Base-by-base conservation (phyloP, 2,329 filamentous ascomycete genomes). In the Aspergillus tanneri region DNA sequence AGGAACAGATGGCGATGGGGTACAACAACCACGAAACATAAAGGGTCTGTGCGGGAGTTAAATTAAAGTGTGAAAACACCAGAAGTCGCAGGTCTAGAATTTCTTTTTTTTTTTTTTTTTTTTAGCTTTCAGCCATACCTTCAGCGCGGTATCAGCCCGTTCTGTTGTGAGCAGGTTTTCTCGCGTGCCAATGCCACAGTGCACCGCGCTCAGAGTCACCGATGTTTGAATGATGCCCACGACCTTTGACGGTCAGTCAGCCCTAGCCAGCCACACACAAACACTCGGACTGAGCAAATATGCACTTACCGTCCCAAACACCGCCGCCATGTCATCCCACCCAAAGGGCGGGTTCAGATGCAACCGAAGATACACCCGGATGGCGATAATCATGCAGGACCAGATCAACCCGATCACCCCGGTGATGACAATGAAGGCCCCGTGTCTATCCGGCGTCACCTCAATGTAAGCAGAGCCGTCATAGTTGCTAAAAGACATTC, bases 1-100 rank as follows among this genome's bases (percentile, higher is more conserved):
- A 35, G 5, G 41, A 43, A 19, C 41, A 43, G 12, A 35, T 21
- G 4, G 21, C 41, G 4, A 43, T 25, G 1, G 30, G 30, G 9
- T 43, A 43, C 6, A 43, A 18, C 14, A 43, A 3, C 41, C 41
- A 43, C 8, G 41, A 22, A 7, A 43, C 22, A 12, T 43, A 43
- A n/a, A 43, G 30, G 8, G 19, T 14, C 41, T 43, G 32, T 2
- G 10, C 1, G n/a, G 7, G 6, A 14, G 8, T 16, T 9, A 4
- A 18, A 19, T 34, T 19, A 34, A 18, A n/a, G n/a, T n/a, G 14
- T 18, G 3, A 18, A 34, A 3, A 5, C 14, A 7, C 14, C 0
- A n/a, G n/a, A n/a, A n/a, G n/a, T n/a, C n/a, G n/a, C n/a, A n/a
- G n/a, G n/a, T n/a, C n/a, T n/a, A n/a, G n/a, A n/a, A n/a, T n/a